Base-by-base conservation (phyloP, 768 basidiomycete genomes). In the Dendrothele bispora region DNA sequence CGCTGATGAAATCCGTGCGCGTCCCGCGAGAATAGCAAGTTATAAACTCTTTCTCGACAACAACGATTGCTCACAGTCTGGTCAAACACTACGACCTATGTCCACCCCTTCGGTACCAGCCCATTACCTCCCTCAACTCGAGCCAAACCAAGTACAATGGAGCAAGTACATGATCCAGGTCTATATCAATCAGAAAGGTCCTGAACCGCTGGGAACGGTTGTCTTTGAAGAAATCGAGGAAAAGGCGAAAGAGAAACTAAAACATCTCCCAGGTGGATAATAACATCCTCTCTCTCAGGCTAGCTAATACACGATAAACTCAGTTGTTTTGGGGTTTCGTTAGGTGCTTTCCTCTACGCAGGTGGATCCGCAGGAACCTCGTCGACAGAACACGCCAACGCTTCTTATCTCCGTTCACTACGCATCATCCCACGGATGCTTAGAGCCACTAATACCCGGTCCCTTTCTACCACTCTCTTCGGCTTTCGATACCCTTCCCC, bases 341-440 rank as follows among this genome's bases (percentile, higher is more conserved):
- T 7, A 73, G 88, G 82, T 47, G 65, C 87, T 7, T 94, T 84
- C 68, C 72, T 81, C 67, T 94, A 91, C 57, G 83, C 84, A 2
- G 79, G 78, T 47, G 88, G 88, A 34, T 88, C 81, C 52, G 91
- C 91, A 8, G 92, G 91, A 1, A 77, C 80, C 3, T 72, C 74
- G 46, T 70, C 75, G 24, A 94, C 92, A 2, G 79, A 86, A 60
- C 69, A 61, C 8, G 80, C 79, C 41, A 94, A 95, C 57, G 72
- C 72, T 27, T 73, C 67, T 32, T 84, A 81, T 2, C 74, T 92
- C 45, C 70, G 80, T 20, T 80, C 73, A 46, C 91, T 78, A 73
- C 78, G 77, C 28, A 86, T 95, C 60, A 70, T 93, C n/a, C 90
- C 90, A 2, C 79, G 84, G 5, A 89, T 91, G 88, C 76, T 91